phyloP scores from a whole-genome alignment of 2,329 filamentous ascomycete species.

The Colletotrichum phormii region DNA sequence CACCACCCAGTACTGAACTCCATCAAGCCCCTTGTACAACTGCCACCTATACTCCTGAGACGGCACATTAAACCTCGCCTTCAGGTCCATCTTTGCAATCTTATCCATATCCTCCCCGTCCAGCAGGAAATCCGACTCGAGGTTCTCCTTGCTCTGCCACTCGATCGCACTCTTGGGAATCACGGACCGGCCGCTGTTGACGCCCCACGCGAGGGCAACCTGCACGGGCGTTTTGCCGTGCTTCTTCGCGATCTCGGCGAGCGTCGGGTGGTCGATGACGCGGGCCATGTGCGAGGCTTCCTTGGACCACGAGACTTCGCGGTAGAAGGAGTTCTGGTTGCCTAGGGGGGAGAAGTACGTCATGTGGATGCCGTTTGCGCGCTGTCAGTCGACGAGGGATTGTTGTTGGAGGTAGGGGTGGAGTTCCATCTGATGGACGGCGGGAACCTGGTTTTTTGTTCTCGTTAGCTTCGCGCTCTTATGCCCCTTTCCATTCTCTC shows the following conservation, averaged over 20 bases:
- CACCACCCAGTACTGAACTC: not conserved
- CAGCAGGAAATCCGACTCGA: not conserved
- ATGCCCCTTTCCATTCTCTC: not conserved
- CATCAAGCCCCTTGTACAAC: not conserved
- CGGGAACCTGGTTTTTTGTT: not conserved
- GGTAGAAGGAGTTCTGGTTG: slow-evolving; percentile 47
- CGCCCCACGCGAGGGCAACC: slow-evolving; percentile 47
- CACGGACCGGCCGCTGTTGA: slow-evolving; percentile 45
- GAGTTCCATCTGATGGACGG: slow-evolving; percentile 67
- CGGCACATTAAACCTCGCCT: not conserved
- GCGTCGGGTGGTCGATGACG: slow-evolving; percentile 43
- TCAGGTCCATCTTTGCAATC: not conserved
- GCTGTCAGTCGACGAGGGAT: slow-evolving; percentile 40
- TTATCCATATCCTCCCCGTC: not conserved
- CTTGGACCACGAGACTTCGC: slow-evolving; percentile 45
- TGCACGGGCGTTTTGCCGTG: slow-evolving; percentile 46
- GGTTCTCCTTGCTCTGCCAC: slow-evolving; percentile 43
- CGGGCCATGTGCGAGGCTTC: slow-evolving; percentile 43
- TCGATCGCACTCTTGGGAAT: slow-evolving; percentile 50
- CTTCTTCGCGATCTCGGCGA: slow-evolving; percentile 43
- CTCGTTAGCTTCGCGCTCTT: not conserved
- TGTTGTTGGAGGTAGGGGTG: slow-evolving; percentile 65
- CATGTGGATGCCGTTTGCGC: slow-evolving; percentile 44
- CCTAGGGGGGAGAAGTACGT: slow-evolving; percentile 48
- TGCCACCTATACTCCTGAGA: not conserved